A percentile compares a stretch with the other conserved stretches of the same genome.
Evolutionary conservation across 768 basidiomycete genomes (phyloP).

Genomic region (Cystobasidium tubakii): DNA sequence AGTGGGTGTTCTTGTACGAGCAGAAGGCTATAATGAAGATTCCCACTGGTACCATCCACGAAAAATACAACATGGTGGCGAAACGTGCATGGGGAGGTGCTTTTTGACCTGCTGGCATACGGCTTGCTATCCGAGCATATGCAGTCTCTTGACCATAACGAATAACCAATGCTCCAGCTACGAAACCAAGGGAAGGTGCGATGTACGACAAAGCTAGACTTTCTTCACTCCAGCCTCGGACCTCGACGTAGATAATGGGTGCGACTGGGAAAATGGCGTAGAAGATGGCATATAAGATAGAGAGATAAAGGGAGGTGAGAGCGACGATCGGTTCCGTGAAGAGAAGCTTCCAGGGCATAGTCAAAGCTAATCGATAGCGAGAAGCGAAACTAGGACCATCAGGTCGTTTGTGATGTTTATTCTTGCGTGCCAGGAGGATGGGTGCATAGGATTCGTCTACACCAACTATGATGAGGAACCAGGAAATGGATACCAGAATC

Average conservation of each 20-base stretch:
- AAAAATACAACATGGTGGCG: constrained; percentile 5
- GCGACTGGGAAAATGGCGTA: constrained; percentile 42
- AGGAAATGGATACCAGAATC: constrained; percentile 35
- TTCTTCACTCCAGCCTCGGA: constrained; percentile 31
- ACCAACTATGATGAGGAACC: constrained; percentile 31
- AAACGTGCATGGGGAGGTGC: constrained; percentile 29
- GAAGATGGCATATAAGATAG: constrained; percentile 38
- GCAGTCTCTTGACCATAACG: constrained; percentile 26
- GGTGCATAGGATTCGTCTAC: constrained; percentile 41
- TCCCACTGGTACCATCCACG: constrained; percentile 29
- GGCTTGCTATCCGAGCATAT: not conserved
- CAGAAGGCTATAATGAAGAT: constrained; percentile 33
- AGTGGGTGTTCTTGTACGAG: constrained; percentile 34
- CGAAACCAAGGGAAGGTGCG: constrained; percentile 40
- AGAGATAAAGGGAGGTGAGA: constrained; percentile 37
- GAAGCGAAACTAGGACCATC: constrained; percentile 4
- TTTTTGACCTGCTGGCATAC: constrained; percentile 7
- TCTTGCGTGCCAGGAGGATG: constrained; percentile 22
- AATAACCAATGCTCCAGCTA: constrained; percentile 27
- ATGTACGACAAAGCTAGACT: constrained; percentile 40
- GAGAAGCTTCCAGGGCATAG: constrained; percentile 37
- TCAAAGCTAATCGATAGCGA: constrained; percentile 30
- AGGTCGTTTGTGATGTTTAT: not conserved
- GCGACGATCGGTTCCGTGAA: constrained; percentile 39
- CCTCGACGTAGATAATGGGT: constrained; percentile 39